These are phyloP conservation scores for peach (Prunus persica) DNA, from an alignment of 306 rosid species.

Conservation along the genomic window Prunus_persica_NCBIv2 NC_034013.1:16483501-16484000, in stretches of 20 bases:
- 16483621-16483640: constrained; percentile 37
- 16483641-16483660: constrained; percentile 65
- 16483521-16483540: constrained; percentile 63
- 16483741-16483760: constrained; percentile 51
- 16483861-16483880: constrained; percentile 82
- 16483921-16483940: constrained; percentile 74
- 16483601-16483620: constrained; percentile 55
- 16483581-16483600: constrained; percentile 54
- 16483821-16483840: constrained; percentile 60
- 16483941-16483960: constrained; percentile 67
- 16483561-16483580: constrained; percentile 63
- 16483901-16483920: constrained; percentile 79
- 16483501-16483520: constrained; percentile 42
- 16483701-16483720: constrained; percentile 31
- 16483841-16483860: constrained; percentile 69
- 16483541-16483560: constrained; percentile 74
- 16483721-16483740: constrained; percentile 43
- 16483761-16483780: constrained; percentile 88
- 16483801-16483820: constrained; percentile 75
- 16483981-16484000: constrained; percentile 75
- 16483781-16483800: constrained; percentile 83
- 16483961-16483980: constrained; percentile 75
- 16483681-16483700: constrained; percentile 54
- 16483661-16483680: constrained; percentile 81
- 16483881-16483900: constrained; percentile 80